Evolutionary conservation across 1,284 basidiomycete genomes (phyloP).

Genomic region (Inonotus obliquus): DNA sequence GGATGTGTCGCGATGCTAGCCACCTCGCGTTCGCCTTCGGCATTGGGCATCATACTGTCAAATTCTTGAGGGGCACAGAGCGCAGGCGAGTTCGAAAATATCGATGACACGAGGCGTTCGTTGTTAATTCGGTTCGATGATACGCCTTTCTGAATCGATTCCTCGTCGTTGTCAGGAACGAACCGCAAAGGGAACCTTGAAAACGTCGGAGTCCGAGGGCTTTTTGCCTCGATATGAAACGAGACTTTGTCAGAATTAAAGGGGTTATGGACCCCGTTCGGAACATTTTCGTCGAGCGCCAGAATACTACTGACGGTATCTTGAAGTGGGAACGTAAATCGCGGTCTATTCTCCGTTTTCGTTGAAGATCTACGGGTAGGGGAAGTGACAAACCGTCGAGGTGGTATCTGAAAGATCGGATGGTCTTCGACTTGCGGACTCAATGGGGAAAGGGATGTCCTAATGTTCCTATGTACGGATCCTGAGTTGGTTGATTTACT

Average conservation of each 20-base stretch:
- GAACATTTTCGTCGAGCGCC: neutral
- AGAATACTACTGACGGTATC: neutral
- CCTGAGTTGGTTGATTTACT: neutral
- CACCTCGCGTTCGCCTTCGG: neutral
- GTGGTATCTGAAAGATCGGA: neutral
- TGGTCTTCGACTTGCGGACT: neutral
- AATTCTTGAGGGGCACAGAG: neutral
- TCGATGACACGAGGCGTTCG: neutral
- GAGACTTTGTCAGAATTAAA: too few species aligned
- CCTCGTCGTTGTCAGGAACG: neutral
- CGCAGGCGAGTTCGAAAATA: neutral
- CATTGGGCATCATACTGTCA: neutral
- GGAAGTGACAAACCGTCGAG: neutral
- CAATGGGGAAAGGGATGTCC: neutral
- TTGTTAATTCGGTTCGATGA: too few species aligned
- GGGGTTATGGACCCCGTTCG: too few species aligned
- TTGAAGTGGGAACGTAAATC: neutral
- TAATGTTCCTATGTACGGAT: neutral
- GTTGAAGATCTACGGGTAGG: neutral
- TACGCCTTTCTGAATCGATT: neutral
- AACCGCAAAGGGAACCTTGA: too few species aligned
- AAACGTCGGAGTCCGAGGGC: too few species aligned
- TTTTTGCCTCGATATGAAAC: too few species aligned
- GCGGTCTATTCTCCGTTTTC: neutral
- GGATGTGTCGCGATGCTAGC: too few species aligned